Base-by-base conservation (phyloP, 1,139 yeast genomes). In the Diutina sp. region DNA sequence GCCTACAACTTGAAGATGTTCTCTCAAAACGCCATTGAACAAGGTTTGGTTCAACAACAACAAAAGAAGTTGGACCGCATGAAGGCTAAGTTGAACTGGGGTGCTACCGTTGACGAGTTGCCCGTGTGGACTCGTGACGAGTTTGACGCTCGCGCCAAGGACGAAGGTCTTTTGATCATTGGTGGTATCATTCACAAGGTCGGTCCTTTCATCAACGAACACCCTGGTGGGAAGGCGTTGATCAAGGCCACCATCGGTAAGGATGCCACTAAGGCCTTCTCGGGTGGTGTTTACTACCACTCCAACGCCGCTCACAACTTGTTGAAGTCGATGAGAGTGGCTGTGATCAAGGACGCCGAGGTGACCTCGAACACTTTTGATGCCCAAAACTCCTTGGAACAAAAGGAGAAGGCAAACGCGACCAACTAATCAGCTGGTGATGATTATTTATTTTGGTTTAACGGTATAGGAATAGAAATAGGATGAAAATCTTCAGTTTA, bases 271-370 rank as follows among this genome's bases (percentile, higher is more conserved):
- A 88, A 89, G 66, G 98, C 96, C 2, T 93, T 93, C 80, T 90
- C 90, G 70, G 99, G 99, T 67, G 98, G 97, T 67, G 99, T 93
- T 52, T 93, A 93, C 71, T 85, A 89, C 57, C 99, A 93, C 73
- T 89, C 97, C 54, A 93, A 91, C 67, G 99, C 99, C 61, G 99
- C 97, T 54, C 98, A 93, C 74, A 93, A 93, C 74, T 76, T 93
- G 71, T 82, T 93, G 68, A 95, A 97, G 41, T 87, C 95, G 46
- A 86, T 91, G 96, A 87, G 99, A 76, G 88, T 93, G 32, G 98
- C 97, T 35, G 95, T 93, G 55, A 85, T 93, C 59, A 79, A 83
- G 67, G 91, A 85, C 63, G 74, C 81, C 59, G 79, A 77, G 61
- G 84, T 81, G 47, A 69, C 70, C 57, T 76, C 73, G 56, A 73